Evolutionary conservation across 1,139 yeast species (phyloP).

Genomic region (Petasospora fabianii): DNA sequence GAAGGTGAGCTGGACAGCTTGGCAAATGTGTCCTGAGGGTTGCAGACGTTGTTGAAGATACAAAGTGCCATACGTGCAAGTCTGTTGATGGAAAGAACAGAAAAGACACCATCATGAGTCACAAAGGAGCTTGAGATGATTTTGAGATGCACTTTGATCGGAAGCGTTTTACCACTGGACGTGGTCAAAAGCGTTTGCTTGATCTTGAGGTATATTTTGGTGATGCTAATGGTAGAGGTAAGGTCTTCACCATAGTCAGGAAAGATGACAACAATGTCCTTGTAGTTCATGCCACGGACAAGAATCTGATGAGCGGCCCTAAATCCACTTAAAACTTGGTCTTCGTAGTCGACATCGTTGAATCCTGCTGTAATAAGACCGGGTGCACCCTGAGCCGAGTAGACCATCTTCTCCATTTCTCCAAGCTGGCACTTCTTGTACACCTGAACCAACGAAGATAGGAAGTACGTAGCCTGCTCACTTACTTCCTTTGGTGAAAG

Average conservation of each 20-base stretch:
- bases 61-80: conserved; percentile 52
- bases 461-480: conserved; percentile 33
- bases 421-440: conserved; percentile 53
- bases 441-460: conserved; percentile 38
- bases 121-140: conserved; percentile 54
- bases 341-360: conserved; percentile 2
- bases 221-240: conserved; percentile 45
- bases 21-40: conserved; percentile 29
- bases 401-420: conserved; percentile 16
- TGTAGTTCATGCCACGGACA: conserved; percentile 5
- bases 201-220: conserved; percentile 47
- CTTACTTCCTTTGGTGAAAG: conserved; percentile 34
- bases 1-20: conserved; percentile 32
- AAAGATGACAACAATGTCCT: conserved; percentile 29
- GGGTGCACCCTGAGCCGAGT: background rate
- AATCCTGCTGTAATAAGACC: conserved; percentile 12
- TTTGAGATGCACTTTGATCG: conserved; percentile 46
- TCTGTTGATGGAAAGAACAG: conserved; percentile 46
- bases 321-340: background rate
- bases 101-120: conserved; percentile 41
- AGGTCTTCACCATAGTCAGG: conserved; percentile 31
- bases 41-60: conserved; percentile 60
- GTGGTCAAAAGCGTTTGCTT: conserved; percentile 40
- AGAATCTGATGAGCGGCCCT: conserved; percentile 3
- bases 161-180: conserved; percentile 42